Percentiles rank a stretch among this genome's conserved stretches.
Conservation (phyloP, 2,329 filamentous ascomycete species). For the Bipolaris cookei region DNA sequence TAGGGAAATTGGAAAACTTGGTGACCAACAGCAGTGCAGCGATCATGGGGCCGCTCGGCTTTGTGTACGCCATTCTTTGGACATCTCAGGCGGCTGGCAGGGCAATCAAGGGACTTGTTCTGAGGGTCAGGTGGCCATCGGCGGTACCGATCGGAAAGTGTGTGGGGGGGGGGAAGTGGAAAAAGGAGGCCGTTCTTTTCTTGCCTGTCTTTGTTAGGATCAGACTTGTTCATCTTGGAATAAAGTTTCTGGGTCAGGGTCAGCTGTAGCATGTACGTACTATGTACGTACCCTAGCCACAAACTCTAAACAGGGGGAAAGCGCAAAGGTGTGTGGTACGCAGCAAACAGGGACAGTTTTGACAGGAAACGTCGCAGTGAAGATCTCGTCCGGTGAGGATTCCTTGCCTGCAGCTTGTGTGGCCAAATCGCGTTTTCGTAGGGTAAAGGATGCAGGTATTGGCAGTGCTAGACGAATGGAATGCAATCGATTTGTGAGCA, state of each 20-base stretch:
- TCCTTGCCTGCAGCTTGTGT: background rate
- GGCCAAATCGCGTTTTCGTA: background rate
- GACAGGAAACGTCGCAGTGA: constrained; percentile 6
- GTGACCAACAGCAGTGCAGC: background rate
- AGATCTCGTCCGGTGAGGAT: background rate
- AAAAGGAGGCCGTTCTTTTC: background rate
- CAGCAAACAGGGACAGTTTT: background rate
- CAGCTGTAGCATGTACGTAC: background rate
- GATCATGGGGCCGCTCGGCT: background rate
- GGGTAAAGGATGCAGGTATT: background rate
- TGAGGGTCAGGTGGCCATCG: background rate
- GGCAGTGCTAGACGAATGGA: background rate
- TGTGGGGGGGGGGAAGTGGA: no score
- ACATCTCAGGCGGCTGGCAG: background rate
- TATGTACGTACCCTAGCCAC: background rate
- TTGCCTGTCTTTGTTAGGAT: background rate
- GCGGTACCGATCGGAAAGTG: background rate
- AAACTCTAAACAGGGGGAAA: background rate
- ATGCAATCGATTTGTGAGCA: background rate
- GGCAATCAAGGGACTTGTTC: background rate
- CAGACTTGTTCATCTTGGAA: background rate
- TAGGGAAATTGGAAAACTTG: background rate
- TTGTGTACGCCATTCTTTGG: background rate
- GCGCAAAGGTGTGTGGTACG: background rate
- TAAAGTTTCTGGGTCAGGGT: constrained; percentile 7